A percentile compares a stretch with the other conserved stretches of the same genome.
Conservation (phyloP, 1,284 basidiomycete genomes). For the Xerocomus amazonicus region DNA sequence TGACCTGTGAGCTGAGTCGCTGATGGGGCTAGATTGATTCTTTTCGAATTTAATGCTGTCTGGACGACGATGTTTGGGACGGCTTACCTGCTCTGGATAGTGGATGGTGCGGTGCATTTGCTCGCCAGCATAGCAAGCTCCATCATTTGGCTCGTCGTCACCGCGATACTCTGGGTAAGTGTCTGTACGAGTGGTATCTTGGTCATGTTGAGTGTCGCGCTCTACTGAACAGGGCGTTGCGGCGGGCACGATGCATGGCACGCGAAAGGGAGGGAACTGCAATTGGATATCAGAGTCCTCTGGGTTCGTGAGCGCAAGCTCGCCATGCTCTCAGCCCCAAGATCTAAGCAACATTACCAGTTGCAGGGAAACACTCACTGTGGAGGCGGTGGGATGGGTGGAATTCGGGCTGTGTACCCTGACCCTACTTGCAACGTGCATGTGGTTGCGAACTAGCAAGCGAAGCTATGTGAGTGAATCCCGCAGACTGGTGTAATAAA, state of each 20-base stretch:
- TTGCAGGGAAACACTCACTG: constrained; percentile 66
- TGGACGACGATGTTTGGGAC: constrained; percentile 70
- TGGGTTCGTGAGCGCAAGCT: constrained; percentile 33
- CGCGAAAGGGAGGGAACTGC: constrained; percentile 57
- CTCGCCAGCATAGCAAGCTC: constrained; percentile 73
- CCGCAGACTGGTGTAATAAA: constrained; percentile 35
- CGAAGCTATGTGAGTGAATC: constrained; percentile 45
- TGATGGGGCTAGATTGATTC: constrained; percentile 43
- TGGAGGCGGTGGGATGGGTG: constrained; percentile 71
- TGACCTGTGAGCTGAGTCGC: background rate
- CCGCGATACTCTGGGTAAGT: constrained; percentile 61
- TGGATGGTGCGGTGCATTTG: constrained; percentile 60
- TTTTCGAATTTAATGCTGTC: constrained; percentile 64
- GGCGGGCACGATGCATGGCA: constrained; percentile 61
- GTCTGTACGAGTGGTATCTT: background rate
- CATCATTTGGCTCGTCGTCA: constrained; percentile 65
- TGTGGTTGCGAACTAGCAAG: constrained; percentile 55
- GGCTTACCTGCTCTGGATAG: constrained; percentile 66
- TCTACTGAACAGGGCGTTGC: constrained; percentile 49
- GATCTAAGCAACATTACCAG: constrained; percentile 35
- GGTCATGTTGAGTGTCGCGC: constrained; percentile 2
- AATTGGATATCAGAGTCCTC: constrained; percentile 50
- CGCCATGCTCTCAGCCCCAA: constrained; percentile 20
- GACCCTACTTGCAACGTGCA: constrained; percentile 53
- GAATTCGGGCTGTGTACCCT: constrained; percentile 66